Evolutionary conservation across 441 rosid genomes (phyloP), one percentile per base, ranked within the genome.

Genomic region (Erodium moschatum): DNA sequence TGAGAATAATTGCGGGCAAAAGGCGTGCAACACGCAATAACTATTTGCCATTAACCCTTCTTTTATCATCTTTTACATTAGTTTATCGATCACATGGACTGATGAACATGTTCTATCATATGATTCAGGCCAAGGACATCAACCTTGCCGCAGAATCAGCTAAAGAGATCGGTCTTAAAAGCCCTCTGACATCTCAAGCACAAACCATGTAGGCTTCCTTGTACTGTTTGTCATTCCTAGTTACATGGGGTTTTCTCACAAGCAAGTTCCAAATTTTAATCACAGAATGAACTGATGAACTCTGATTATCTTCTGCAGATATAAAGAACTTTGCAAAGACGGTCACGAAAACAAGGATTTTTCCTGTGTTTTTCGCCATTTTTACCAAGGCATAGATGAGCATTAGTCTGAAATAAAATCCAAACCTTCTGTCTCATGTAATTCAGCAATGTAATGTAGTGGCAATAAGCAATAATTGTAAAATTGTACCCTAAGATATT

Each of bases 71-170:
- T 68, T 56, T 67, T 4, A 15, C 12, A n/a, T 44, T 2, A 33
- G 33, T 35, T 27, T 42, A 21, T 3, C 16, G 13, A 63, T 24
- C 40, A 20, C 52, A 67, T 56, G 46, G 6, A 19, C 24, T 42
- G 35, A 69, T 69, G 29, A 35, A 8, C 35, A 44, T 66, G 6
- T 13, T 68, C 10, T 65, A 63, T 6, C 68, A 46, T 73, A 67
- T 50, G 66, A 70, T 83, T 74, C 87, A 93, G 98, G 92, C 90
- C 42, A 93, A 93, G 78, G 98, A 90, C 82, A 72, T 90, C 72
- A 78, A 78, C 79, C 88, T 90, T 8, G 92, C 91, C 24, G 85
- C 80, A 71, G 83, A 75, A 38, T 85, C 96, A 16, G 92, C 95
- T 4, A 76, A 87, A 77, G 88, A 81, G 69, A 81, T 78, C 66